Evolutionary conservation across 306 rosid genomes (phyloP).

Genomic region (Alnus rubra): DNA sequence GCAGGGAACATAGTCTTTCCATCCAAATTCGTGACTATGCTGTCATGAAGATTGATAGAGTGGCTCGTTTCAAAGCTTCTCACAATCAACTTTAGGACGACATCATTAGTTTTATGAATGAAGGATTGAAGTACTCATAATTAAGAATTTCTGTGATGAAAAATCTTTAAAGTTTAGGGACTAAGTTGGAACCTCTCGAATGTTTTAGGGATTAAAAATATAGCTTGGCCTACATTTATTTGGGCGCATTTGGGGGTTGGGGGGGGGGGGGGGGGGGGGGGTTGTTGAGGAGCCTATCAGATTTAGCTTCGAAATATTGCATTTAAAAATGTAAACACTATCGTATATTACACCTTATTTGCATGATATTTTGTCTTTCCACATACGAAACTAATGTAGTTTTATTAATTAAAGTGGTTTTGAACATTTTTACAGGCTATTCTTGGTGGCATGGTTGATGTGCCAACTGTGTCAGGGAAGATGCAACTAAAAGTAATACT

Average conservation of each 20-base stretch:
- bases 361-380: slow-evolving; percentile 3
- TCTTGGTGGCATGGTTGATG: slow-evolving; percentile 90
- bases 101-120: background rate
- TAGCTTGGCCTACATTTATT: too few relatives aligned
- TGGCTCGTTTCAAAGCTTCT: background rate
- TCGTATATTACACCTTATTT: slow-evolving; percentile 20
- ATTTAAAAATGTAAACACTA: background rate
- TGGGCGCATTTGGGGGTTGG: background rate
- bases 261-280: background rate
- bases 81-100: background rate
- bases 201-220: background rate
- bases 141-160: background rate
- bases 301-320: background rate
- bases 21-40: background rate
- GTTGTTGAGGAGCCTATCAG: background rate
- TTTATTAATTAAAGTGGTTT: slow-evolving; percentile 16
- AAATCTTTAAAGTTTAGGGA: background rate
- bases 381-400: background rate
- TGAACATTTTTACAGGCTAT: slow-evolving; percentile 71
- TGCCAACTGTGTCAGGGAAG: slow-evolving; percentile 85
- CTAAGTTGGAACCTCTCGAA: background rate
- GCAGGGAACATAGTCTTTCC: background rate
- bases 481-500: slow-evolving; percentile 61
- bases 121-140: background rate
- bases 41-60: background rate